A percentile compares a stretch with the other conserved stretches of the same genome.
These are phyloP conservation scores for Syncephalis fuscata DNA, from an alignment of 371 early-diverging fungal genomes.

Conservation along the genomic window DNA sequence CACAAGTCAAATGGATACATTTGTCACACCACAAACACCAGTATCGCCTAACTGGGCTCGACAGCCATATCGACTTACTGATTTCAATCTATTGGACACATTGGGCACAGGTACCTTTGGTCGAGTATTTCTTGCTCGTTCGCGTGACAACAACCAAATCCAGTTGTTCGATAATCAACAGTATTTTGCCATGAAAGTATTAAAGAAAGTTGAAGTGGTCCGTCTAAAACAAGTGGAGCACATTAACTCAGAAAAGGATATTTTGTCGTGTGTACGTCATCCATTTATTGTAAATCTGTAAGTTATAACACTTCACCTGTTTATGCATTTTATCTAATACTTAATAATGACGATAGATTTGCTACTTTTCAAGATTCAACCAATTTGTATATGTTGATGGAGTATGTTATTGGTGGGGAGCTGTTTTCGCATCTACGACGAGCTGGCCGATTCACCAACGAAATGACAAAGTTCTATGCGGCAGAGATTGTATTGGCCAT, in stretches of 20 bases:
- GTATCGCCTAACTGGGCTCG: no score
- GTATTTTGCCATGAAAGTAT: slow-evolving; percentile 88
- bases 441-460: slow-evolving; percentile 58
- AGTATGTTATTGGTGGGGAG: slow-evolving; percentile 65
- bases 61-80: no score
- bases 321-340: neutral
- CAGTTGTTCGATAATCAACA: slow-evolving; percentile 27
- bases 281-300: slow-evolving; percentile 91
- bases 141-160: slow-evolving; percentile 10
- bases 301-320: slow-evolving; percentile 8
- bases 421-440: slow-evolving; percentile 45
- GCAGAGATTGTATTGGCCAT: slow-evolving; percentile 58
- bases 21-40: no score
- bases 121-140: slow-evolving; percentile 67
- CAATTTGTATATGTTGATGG: slow-evolving; percentile 45
- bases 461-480: slow-evolving; percentile 71
- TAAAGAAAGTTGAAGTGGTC: slow-evolving; percentile 84
- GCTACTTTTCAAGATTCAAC: slow-evolving; percentile 32
- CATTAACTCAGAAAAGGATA: slow-evolving; percentile 87
- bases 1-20: no score
- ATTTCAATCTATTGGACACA: neutral
- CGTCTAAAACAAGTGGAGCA: slow-evolving; percentile 92
- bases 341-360: slow-evolving; percentile 2
- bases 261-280: slow-evolving; percentile 69
- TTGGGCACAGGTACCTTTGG: slow-evolving; percentile 92